Conservation (phyloP, 768 basidiomycete species). For the Naganishia antarctica region DNA sequence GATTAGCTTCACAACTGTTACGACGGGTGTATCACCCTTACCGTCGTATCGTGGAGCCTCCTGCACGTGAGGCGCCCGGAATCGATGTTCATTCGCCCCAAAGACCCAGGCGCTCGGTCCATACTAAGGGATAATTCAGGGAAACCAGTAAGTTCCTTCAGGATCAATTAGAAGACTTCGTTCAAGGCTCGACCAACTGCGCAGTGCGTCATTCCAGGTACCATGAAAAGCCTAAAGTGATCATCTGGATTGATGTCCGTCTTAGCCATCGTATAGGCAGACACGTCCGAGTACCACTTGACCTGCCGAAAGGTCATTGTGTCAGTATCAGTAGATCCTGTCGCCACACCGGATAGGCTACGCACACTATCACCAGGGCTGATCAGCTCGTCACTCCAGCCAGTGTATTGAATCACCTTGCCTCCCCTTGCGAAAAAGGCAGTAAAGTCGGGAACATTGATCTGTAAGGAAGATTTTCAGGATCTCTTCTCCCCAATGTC, state of each 20-base stretch:
- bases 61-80: slow-evolving; percentile 3
- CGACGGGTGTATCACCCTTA: background rate
- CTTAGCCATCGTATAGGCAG: background rate
- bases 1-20: background rate
- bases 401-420: slow-evolving; percentile 7
- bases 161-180: background rate
- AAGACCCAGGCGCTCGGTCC: slow-evolving; percentile 2
- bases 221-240: slow-evolving; percentile 7
- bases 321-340: no score
- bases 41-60: slow-evolving; percentile 8
- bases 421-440: background rate
- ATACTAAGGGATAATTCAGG: no score
- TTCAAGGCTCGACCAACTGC: background rate
- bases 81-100: slow-evolving; percentile 12
- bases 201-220: slow-evolving; percentile 15
- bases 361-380: background rate
- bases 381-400: slow-evolving; percentile 9
- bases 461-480: background rate
- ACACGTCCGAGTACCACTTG: slow-evolving; percentile 14
- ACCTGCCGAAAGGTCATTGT: background rate
- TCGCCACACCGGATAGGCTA: no score
- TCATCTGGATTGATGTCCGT: slow-evolving; percentile 2
- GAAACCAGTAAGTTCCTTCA: no score
- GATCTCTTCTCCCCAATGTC: background rate
- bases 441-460: background rate